phyloP scores from a whole-genome alignment of 208 protist species.

The Lotmaria passim region DNA sequence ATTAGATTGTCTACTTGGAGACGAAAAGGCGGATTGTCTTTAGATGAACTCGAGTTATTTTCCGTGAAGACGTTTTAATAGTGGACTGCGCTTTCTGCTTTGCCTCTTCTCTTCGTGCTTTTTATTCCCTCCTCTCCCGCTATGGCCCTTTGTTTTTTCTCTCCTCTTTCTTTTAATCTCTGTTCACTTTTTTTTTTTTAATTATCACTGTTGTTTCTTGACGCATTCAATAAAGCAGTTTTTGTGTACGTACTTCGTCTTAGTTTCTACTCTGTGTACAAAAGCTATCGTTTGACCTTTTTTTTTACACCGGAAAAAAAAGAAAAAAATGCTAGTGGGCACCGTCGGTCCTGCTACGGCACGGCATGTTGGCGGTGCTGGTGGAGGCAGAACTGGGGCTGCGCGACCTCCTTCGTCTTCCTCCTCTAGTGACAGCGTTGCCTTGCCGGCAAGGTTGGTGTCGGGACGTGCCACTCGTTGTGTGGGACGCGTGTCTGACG shows the following conservation, averaged over 20 bases:
- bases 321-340: conserved; percentile 4
- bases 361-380: neutral
- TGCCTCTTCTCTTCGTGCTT: too few species aligned
- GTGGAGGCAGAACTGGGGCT: neutral
- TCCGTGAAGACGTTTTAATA: too few species aligned
- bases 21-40: too few species aligned
- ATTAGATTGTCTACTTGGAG: too few species aligned
- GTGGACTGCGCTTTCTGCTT: too few species aligned
- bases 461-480: conserved; percentile 11
- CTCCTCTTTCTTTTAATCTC: neutral
- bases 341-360: neutral
- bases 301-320: neutral
- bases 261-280: neutral
- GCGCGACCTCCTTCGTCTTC: conserved; percentile 18
- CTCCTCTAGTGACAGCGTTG: conserved; percentile 18
- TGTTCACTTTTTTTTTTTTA: neutral
- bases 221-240: too few species aligned
- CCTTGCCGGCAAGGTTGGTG: conserved; percentile 21
- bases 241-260: neutral
- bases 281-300: too few species aligned
- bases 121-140: too few species aligned
- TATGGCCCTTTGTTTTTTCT: conserved; percentile 11
- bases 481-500: conserved; percentile 31
- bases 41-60: too few species aligned
- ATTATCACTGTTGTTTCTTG: neutral